phyloP scores from a whole-genome alignment of 345 rosid species.

The Citrus cavaleriei region DNA sequence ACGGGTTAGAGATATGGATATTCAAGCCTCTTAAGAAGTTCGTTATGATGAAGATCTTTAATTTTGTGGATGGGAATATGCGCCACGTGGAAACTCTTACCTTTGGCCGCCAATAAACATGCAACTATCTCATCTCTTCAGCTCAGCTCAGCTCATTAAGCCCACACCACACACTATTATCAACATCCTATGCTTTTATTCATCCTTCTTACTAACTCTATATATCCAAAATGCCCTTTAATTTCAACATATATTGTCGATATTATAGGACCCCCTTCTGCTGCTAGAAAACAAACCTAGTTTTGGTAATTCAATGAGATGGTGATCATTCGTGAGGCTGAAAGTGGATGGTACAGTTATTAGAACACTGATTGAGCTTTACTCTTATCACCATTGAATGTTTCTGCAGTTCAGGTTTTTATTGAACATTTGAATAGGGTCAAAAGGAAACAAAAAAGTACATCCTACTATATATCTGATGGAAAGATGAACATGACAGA shows the following conservation, averaged over 20 bases:
- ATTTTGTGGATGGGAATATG: slow-evolving; percentile 36
- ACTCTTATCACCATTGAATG: slow-evolving; percentile 12
- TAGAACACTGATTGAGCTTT: slow-evolving; percentile 5
- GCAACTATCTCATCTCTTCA: slow-evolving; percentile 27
- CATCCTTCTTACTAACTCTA: neutral
- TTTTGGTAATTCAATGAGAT: slow-evolving; percentile 15
- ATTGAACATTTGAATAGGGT: slow-evolving; percentile 1
- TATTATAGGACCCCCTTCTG: neutral
- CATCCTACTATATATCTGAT: slow-evolving; percentile 7
- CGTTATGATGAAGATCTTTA: slow-evolving; percentile 7
- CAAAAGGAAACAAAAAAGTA: slow-evolving; percentile 25
- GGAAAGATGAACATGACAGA: slow-evolving; percentile 37
- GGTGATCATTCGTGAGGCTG: slow-evolving; percentile 20
- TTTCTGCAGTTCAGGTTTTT: neutral
- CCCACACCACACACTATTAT: slow-evolving; percentile 32
- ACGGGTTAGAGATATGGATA: neutral
- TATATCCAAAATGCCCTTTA: slow-evolving; percentile 26
- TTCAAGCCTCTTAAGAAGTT: neutral
- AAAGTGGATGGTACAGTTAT: slow-evolving; percentile 12
- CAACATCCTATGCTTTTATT: slow-evolving; percentile 9
- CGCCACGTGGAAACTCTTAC: slow-evolving; percentile 19
- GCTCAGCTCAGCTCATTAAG: slow-evolving; percentile 2
- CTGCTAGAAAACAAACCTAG: neutral
- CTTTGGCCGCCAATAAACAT: slow-evolving; percentile 25
- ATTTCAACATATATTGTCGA: neutral